phyloP scores from a whole-genome alignment of 352 stramenopile genomes.

The Thalassiosira allenii region DNA sequence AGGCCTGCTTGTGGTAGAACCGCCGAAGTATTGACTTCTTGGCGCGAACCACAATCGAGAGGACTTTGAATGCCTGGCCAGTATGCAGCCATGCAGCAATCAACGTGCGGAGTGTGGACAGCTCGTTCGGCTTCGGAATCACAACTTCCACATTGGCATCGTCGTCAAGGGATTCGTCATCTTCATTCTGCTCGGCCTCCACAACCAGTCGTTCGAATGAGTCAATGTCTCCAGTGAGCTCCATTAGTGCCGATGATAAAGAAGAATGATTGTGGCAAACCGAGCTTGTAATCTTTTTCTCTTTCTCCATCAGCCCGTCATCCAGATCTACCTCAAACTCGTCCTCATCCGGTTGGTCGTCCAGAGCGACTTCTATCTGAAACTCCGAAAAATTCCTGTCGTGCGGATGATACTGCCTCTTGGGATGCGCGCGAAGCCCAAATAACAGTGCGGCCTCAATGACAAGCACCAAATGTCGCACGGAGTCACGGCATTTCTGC shows the following conservation, averaged over 20 bases:
- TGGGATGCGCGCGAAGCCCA: conserved; percentile 57
- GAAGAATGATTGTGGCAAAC: conserved; percentile 49
- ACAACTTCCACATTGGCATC: conserved; percentile 41
- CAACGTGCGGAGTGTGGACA: conserved; percentile 80
- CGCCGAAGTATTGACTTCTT: conserved; percentile 68
- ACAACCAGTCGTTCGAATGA: conserved; percentile 44
- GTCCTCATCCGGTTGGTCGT: conserved; percentile 36
- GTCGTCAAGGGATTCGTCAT: conserved; percentile 39
- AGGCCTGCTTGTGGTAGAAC: conserved; percentile 76
- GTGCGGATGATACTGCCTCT: conserved; percentile 11
- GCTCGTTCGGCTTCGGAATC: conserved; percentile 67
- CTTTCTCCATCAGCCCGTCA: conserved; percentile 38
- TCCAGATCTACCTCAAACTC: conserved; percentile 68
- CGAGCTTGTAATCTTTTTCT: conserved; percentile 18
- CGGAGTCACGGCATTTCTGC: conserved; percentile 61
- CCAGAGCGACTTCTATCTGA: conserved; percentile 58
- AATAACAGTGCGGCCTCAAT: conserved; percentile 79
- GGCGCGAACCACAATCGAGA: conserved; percentile 72
- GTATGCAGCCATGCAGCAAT: conserved; percentile 86
- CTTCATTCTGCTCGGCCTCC: conserved; percentile 37
- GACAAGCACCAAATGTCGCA: conserved; percentile 79
- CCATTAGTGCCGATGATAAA: conserved; percentile 76
- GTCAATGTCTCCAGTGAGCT: conserved; percentile 78
- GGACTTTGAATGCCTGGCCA: conserved; percentile 74
- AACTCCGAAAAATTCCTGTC: conserved; percentile 46